Evolutionary conservation across 2,329 filamentous ascomycete genomes (phyloP), one percentile per base, ranked within the genome.

Genomic region (Trichoderma oligosporum): DNA sequence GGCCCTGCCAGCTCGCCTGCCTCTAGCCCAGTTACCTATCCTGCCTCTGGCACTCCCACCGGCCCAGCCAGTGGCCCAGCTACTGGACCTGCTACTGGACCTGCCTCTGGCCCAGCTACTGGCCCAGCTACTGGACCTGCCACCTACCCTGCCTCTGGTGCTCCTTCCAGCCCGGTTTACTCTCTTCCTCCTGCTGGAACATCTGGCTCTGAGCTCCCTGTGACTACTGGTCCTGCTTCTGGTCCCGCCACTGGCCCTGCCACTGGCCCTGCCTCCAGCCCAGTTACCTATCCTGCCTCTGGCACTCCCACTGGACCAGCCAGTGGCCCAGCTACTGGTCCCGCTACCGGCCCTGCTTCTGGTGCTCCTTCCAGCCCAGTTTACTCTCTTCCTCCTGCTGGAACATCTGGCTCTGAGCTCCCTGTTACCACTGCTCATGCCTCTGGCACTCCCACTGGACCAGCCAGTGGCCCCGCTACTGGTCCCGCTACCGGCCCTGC

Each of bases 161-260:
- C 20, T 35, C 12, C 14, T 16, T 6, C 33, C 12, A 36, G 6
- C 14, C 33, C 33, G 12, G 14, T 14, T n/a, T 36, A 36, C 14
- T 22, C 41, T 47, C 16, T 33, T 16, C 16, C 35, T 22, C 57
- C 63, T 22, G 63, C 68, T 46, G 68, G 67, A 33, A 69, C 65
- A 36, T 68, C 65, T 51, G 67, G 65, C 52, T 68, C 67, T 55
- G 58, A 38, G 25, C 22, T 27, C 31, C 14, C 29, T 5, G 51
- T 45, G 16, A 38, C 39, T n/a, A 27, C n/a, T 16, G 24, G 24
- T 4, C 20, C 47, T 25, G 27, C 25, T 33, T 89, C 51, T 12
- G 16, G 25, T 4, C 56, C 56, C 16, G 61, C 57, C 53, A 60
- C 55, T 41, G 60, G 52, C 35, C 25, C 57, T 54, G 46, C 42